phyloP scores from a whole-genome alignment of 768 basidiomycete species.

The Suillus subaureus region DNA sequence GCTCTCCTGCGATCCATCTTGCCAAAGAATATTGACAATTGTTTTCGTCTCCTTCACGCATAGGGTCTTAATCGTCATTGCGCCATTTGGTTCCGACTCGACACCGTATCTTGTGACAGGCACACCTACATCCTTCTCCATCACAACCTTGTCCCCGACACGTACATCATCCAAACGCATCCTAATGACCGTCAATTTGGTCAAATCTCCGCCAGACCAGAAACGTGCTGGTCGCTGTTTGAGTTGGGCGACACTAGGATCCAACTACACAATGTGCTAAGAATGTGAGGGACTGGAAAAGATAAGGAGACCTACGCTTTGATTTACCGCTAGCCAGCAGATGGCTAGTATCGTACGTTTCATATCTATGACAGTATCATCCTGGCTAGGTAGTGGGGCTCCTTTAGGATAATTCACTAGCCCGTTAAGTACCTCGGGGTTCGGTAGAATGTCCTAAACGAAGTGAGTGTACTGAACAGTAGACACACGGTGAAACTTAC shows the following conservation, averaged over 20 bases:
- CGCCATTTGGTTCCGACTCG: conserved; percentile 44
- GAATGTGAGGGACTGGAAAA: conserved; percentile 8
- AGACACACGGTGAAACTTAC: conserved; percentile 43
- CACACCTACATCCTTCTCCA: conserved; percentile 51
- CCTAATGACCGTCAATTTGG: conserved; percentile 63
- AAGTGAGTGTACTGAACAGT: conserved; percentile 10
- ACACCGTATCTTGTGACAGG: conserved; percentile 65
- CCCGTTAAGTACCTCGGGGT: conserved; percentile 47
- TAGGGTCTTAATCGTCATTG: conserved; percentile 57
- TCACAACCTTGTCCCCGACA: conserved; percentile 70
- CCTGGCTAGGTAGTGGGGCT: conserved; percentile 41
- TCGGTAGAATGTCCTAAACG: conserved; percentile 66
- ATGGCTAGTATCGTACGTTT: conserved; percentile 79
- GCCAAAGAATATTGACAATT: conserved; percentile 79
- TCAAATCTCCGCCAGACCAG: conserved; percentile 70
- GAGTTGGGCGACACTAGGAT: conserved; percentile 51
- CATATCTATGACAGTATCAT: conserved; percentile 70
- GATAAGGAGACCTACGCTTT: conserved; percentile 55
- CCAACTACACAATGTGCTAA: conserved; percentile 49
- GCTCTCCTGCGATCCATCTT: conserved; percentile 73
- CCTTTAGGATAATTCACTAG: conserved; percentile 50
- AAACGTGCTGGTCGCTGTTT: conserved; percentile 71
- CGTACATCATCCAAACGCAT: conserved; percentile 67
- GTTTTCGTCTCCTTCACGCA: conserved; percentile 74
- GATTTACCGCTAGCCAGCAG: conserved; percentile 87